Evolutionary conservation across 352 stramenopile species (phyloP), one percentile per base, ranked within the genome.

Genomic region (Globisporangium nagaii): DNA sequence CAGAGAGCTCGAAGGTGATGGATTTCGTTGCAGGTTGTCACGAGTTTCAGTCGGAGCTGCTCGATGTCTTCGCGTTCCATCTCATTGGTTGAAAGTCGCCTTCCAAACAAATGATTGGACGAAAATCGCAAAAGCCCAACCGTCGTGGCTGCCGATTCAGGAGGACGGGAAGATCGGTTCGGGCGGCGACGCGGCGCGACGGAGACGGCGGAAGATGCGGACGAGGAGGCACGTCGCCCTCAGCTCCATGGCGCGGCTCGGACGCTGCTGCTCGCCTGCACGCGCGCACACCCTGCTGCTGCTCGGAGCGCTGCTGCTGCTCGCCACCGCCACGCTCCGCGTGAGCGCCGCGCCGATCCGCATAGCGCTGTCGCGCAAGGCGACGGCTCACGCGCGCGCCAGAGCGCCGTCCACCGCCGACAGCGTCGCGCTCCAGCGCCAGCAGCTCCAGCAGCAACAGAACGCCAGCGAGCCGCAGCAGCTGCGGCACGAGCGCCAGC

Each of bases 351-450:
- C 63, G 28, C 70, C 67, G n/a, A 37, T 77, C n/a, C 65, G 65
- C 31, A 79, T 79, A 47, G 53, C 70, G 20, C 31, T 66, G 40
- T 59, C 52, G 6, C 62, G 62, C 30, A 27, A 39, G 53, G 4
- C 34, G 5, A 6, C 15, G 6, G 6, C 30, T 17, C 30, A 53
- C 34, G 19, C 31, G n/a, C 13, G 17, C 25, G 17, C 2, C 27
- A 32, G n/a, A n/a, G n/a, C n/a, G n/a, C n/a, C n/a, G n/a, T n/a
- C n/a, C n/a, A n/a, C n/a, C 44, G 22, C 32, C 46, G n/a, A 13
- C 34, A 25, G 36, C 46, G 20, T 27, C 20, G n/a, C 39, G 9
- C n/a, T 37, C 41, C 41, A 32, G n/a, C 37, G n/a, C n/a, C n/a
- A 24, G 13, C 25, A 63, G 62, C 28, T 17, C 24, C 2, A 64